Conservation (phyloP, 768 basidiomycete species). For the Mycena latifolia region DNA sequence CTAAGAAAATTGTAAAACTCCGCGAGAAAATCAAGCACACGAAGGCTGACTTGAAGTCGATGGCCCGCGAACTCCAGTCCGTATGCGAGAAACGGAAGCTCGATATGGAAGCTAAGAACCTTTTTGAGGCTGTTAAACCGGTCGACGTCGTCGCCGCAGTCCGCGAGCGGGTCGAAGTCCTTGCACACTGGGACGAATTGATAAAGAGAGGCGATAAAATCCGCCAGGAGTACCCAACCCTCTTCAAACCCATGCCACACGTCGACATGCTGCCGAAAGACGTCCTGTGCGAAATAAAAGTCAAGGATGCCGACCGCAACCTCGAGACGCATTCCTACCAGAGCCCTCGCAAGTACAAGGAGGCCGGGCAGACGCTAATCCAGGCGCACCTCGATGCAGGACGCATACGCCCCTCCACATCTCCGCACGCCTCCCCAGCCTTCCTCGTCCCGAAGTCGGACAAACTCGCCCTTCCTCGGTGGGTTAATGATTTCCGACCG, state of each 20-base stretch:
- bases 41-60: not conserved
- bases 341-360: not conserved
- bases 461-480: not conserved
- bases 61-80: not conserved
- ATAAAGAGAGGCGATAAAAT: not conserved
- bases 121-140: not conserved
- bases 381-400: conserved; percentile 44
- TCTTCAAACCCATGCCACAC: not conserved
- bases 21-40: too few species aligned
- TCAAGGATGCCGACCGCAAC: not conserved
- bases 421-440: not conserved
- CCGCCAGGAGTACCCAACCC: not conserved
- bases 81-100: not conserved
- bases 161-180: not conserved
- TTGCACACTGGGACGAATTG: not conserved
- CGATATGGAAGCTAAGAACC: not conserved
- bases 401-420: conserved; percentile 22
- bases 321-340: not conserved
- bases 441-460: not conserved
- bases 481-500: not conserved
- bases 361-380: conserved; percentile 33
- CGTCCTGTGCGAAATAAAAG: not conserved
- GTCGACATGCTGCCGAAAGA: not conserved
- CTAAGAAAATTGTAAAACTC: not conserved
- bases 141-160: not conserved